These are phyloP conservation scores for Saposhnikovia divaricata DNA, from an alignment of 129 eudicot species.

Conservation along the genomic window DNA sequence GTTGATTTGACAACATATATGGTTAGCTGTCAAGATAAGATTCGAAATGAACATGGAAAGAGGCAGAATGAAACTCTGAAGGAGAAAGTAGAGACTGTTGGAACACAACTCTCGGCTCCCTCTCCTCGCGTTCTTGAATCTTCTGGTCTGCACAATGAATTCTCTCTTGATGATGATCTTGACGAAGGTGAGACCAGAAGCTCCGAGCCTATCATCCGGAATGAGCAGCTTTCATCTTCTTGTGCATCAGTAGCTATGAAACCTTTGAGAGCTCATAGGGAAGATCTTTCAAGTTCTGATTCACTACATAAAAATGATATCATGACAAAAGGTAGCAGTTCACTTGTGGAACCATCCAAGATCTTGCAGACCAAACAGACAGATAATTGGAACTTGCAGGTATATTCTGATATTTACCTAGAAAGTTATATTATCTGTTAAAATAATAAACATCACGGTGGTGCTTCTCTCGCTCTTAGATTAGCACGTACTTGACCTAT, in stretches of 20 bases:
- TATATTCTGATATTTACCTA: not conserved
- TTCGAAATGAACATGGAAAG: constrained; percentile 21
- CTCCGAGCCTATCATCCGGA: constrained; percentile 7
- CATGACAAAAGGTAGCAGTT: constrained; percentile 9
- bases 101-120: constrained; percentile 18
- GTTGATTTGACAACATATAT: not conserved
- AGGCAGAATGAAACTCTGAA: constrained; percentile 16
- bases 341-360: constrained; percentile 10
- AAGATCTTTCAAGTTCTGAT: constrained; percentile 21
- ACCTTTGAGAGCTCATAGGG: constrained; percentile 19
- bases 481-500: not conserved
- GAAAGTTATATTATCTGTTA: not conserved
- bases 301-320: constrained; percentile 11
- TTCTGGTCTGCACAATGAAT: constrained; percentile 26
- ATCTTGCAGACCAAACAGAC: not conserved
- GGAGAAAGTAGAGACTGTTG: constrained; percentile 23
- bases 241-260: constrained; percentile 25
- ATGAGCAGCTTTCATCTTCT: constrained; percentile 12
- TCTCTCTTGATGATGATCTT: constrained; percentile 26
- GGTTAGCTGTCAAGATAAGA: constrained; percentile 13
- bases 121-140: constrained; percentile 18
- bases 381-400: constrained; percentile 16
- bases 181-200: constrained; percentile 14
- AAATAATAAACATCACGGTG: not conserved
- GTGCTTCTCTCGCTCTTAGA: not conserved